These are phyloP conservation scores for Lasiosphaeris hirsuta DNA, from an alignment of 495 filamentous ascomycete genomes.

Conservation along the genomic window DNA sequence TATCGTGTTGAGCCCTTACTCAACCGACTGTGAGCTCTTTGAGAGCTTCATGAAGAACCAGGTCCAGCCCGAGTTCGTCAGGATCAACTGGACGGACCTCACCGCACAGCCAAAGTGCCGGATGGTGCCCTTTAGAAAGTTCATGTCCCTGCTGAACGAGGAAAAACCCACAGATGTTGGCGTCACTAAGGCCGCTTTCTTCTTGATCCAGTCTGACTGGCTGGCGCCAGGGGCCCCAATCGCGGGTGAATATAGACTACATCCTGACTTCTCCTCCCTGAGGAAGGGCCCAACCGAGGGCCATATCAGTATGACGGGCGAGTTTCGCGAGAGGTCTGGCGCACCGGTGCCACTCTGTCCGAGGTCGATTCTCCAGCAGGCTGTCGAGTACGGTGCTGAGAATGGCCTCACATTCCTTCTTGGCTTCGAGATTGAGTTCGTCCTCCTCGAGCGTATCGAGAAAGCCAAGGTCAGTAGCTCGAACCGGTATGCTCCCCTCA, in stretches of 20 bases:
- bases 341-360: constrained; percentile 52
- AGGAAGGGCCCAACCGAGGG: constrained; percentile 50
- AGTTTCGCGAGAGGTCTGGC: constrained; percentile 53
- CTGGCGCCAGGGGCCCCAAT: constrained; percentile 40
- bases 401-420: constrained; percentile 53
- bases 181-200: constrained; percentile 52
- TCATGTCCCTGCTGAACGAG: constrained; percentile 53
- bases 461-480: constrained; percentile 23
- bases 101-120: constrained; percentile 66
- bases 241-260: constrained; percentile 58
- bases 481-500: constrained; percentile 28
- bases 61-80: constrained; percentile 63
- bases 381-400: constrained; percentile 48
- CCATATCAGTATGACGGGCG: constrained; percentile 59
- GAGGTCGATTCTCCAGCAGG: constrained; percentile 51
- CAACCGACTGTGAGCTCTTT: constrained; percentile 38
- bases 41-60: constrained; percentile 64
- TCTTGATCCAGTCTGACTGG: constrained; percentile 57
- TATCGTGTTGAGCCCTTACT: constrained; percentile 13
- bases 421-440: constrained; percentile 83
- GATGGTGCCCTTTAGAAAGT: constrained; percentile 65
- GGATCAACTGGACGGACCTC: constrained; percentile 78
- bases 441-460: constrained; percentile 54
- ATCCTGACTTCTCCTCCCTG: constrained; percentile 59
- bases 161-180: constrained; percentile 49